Conservation (phyloP, 371 early-diverging fungal genomes). For the Nematocida ironsii region DNA sequence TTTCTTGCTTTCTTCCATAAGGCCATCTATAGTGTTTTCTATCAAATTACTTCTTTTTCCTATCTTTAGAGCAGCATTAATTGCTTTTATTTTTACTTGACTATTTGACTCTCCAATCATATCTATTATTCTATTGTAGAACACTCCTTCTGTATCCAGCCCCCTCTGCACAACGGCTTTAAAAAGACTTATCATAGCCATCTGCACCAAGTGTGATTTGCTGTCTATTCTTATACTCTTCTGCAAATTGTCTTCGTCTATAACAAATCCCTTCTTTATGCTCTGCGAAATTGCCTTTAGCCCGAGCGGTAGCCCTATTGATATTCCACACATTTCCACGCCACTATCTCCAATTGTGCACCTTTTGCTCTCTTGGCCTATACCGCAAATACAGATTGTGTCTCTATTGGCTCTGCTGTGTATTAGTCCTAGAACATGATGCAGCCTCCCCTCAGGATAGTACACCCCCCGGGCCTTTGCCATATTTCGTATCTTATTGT, state of each 20-base stretch:
- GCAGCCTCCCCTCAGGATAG: neutral
- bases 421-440: neutral
- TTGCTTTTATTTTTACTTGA: slow-evolving; percentile 26
- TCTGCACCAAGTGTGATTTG: neutral
- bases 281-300: slow-evolving; percentile 13
- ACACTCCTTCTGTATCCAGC: slow-evolving; percentile 14
- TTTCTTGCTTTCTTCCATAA: slow-evolving; percentile 26
- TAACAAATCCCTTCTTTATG: slow-evolving; percentile 23
- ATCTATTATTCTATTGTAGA: slow-evolving; percentile 26
- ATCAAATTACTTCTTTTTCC: neutral
- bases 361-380: neutral
- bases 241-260: neutral
- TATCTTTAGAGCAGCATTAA: neutral
- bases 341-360: neutral
- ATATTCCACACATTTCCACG: neutral
- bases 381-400: neutral
- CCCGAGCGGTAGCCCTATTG: slow-evolving; percentile 24
- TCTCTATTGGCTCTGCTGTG: neutral
- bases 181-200: neutral
- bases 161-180: slow-evolving; percentile 29
- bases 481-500: neutral
- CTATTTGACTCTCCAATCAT: slow-evolving; percentile 37
- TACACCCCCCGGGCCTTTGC: neutral
- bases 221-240: neutral
- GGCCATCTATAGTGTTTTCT: neutral